Evolutionary conservation across 352 stramenopile genomes (phyloP), one percentile per base, ranked within the genome.

Genomic region (Pseudoperonospora humuli): DNA sequence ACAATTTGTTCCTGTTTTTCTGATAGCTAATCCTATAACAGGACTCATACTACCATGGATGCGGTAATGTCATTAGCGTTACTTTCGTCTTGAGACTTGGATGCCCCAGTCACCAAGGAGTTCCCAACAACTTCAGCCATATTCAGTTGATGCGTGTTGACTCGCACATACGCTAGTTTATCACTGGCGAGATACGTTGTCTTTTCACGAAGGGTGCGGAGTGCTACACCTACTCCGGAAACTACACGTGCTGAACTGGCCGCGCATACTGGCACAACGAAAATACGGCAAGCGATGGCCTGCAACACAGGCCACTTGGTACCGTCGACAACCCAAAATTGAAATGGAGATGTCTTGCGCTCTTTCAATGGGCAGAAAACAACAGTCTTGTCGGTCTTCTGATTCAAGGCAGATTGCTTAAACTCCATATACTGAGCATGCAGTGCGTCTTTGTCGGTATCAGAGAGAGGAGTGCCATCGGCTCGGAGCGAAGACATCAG

Each of bases 251-350:
- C 11, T 24, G 50, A 48, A 32, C 31, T 57, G 28, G 37, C 45
- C 5, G 45, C 27, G 38, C 50, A 65, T 7, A 58, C 50, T 10
- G 63, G 51, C 59, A 73, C 65, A 9, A 66, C 47, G 28, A 70
- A 70, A 15, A 70, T 39, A 23, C 42, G 50, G 14, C 63, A 73
- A n/a, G 59, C 70, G 7, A 82, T 50, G 8, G 43, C 33, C 27
- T 82, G 70, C 3, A 82, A 45, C 10, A 49, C 26, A n/a, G 70
- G 67, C 67, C 70, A 82, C 26, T 63, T 61, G 0, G 45, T 39
- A 5, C 70, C 70, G n/a, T 82, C 67, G 6, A 50, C 62, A 18
- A 82, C 53, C 70, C 70, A 82, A 36, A 73, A 82, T 40, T 82
- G 55, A 10, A 69, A 21, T 10, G 67, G 53, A 1, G 64, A 70